These are phyloP conservation scores for Rhynchosporium graminicola DNA, from an alignment of 2,329 filamentous ascomycete genomes.

Conservation along the genomic window DNA sequence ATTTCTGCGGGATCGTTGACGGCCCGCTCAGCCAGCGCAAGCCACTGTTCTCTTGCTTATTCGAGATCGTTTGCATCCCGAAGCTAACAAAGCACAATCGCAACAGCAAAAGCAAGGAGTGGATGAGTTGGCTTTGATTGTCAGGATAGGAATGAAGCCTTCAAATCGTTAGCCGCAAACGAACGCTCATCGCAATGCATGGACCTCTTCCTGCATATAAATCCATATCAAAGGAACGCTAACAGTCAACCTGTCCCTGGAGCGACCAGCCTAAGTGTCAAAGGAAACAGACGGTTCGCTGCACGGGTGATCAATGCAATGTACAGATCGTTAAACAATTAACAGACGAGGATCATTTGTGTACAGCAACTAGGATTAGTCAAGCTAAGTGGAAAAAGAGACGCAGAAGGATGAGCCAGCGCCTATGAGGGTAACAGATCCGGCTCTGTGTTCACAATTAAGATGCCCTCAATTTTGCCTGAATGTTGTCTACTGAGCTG, in stretches of 20 bases:
- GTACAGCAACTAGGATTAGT: conserved; percentile 16
- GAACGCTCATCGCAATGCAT: conserved; percentile 1
- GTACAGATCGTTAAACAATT: conserved; percentile 13
- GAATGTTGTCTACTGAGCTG: background rate
- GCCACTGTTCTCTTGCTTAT: conserved; percentile 7
- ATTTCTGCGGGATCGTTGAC: conserved; percentile 22
- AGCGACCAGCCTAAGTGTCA: conserved; percentile 22
- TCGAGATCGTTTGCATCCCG: conserved; percentile 6
- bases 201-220: background rate
- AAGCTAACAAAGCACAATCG: conserved; percentile 5
- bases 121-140: background rate
- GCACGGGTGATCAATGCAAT: conserved; percentile 26
- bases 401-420: background rate
- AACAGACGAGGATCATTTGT: conserved; percentile 14
- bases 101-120: conserved; percentile 7
- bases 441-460: conserved; percentile 4
- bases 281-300: conserved; percentile 22
- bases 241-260: conserved; percentile 16
- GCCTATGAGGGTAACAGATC: conserved; percentile 15
- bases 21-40: conserved; percentile 19
- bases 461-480: conserved; percentile 7
- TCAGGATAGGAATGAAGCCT: conserved; percentile 9
- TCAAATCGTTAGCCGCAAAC: conserved; percentile 11
- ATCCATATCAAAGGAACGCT: background rate
- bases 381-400: conserved; percentile 11